Evolutionary conservation across 306 rosid species (phyloP), one percentile per base, ranked within the genome.

Genomic region (Luffa aegyptiaca): DNA sequence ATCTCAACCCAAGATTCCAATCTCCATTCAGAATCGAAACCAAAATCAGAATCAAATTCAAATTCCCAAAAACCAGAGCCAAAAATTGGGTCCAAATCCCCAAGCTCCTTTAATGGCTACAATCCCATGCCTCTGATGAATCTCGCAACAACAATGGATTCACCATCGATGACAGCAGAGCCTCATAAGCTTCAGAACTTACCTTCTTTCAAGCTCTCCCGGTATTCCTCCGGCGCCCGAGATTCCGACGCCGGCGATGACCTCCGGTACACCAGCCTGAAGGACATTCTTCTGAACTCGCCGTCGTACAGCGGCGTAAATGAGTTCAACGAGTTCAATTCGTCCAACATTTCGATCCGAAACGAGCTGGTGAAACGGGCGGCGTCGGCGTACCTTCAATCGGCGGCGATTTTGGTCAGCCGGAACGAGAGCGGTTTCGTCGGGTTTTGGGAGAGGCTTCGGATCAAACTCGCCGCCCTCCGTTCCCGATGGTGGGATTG

Each of bases 341-440:
- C 86, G 37, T 80, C 87, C 2, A 87, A 83, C 77, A 88, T 91
- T 46, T 13, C 82, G 55, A 88, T 91, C 2, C 87, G 81, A 12
- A 91, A 90, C 49, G 86, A 84, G 64, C 74, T 90, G 26, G 93
- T 93, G 8, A 91, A 90, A 80, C 89, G 88, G 1, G 93, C 92
- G 1, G 94, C 96, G 20, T 93, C 94, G 0, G 85, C 84, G 7
- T 91, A 93, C 45, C 82, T 93, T 1, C 94, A 88, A 73, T 88
- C 96, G 1, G 57, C 96, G 0, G 88, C 83, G 2, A 11, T 83
- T 3, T 66, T 88, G 76, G 84, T 46, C 16, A 81, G 86, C n/a
- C 83, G 83, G 48, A 84, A 91, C 48, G 79, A 80, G 16, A 85
- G 78, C 18, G 77, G 81, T 74, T 56, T 89, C 20, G 79, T 64